phyloP scores from a whole-genome alignment of 371 early-diverging fungal genomes.

The Mortierella sp. region DNA sequence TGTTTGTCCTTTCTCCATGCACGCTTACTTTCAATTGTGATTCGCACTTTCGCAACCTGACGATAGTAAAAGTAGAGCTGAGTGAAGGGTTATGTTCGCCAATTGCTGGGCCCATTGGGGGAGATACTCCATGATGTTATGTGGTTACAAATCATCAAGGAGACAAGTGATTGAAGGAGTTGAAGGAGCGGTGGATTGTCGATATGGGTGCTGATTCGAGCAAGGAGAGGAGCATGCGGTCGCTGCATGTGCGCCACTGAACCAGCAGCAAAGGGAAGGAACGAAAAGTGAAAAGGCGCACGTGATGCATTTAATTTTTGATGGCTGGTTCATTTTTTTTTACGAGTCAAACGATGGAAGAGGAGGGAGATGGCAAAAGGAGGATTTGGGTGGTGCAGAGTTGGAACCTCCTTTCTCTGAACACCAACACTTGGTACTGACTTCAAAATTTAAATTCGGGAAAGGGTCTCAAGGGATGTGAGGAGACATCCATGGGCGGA shows the following conservation, averaged over 20 bases:
- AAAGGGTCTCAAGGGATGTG: background rate
- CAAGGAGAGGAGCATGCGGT: no score
- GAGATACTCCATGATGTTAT: no score
- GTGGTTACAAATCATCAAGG: no score
- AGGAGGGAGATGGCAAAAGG: background rate
- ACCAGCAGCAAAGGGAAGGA: background rate
- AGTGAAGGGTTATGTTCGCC: background rate
- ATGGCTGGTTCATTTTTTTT: background rate
- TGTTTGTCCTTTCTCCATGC: background rate
- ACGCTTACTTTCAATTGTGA: background rate
- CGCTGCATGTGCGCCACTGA: background rate
- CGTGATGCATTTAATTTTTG: background rate
- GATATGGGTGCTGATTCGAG: no score
- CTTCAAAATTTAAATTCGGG: background rate
- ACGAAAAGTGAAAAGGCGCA: no score
- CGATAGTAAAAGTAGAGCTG: background rate
- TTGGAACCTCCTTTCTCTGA: slow-evolving; percentile 11
- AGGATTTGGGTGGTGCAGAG: background rate
- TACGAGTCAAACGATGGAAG: background rate
- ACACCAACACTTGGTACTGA: slow-evolving; percentile 16
- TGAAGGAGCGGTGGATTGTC: background rate
- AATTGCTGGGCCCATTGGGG: no score
- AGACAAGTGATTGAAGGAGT: background rate
- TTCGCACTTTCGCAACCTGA: background rate
- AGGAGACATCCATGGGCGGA: background rate